Conservation (phyloP, 208 protist species). For the Crithidia thermophila region DNA sequence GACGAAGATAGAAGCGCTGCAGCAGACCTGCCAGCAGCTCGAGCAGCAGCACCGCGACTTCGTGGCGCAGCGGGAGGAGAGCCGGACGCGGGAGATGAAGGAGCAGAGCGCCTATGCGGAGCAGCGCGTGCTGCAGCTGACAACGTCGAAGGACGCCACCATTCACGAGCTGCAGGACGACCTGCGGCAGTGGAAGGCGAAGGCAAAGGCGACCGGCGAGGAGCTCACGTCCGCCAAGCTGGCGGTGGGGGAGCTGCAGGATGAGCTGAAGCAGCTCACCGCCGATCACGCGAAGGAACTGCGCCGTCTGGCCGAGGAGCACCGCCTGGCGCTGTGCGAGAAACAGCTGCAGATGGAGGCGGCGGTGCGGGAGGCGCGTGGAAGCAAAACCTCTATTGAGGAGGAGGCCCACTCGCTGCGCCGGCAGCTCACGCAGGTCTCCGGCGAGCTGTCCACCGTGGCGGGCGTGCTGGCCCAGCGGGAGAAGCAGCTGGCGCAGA, state of each 20-base stretch:
- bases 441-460: conserved; percentile 71
- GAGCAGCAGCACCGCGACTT: conserved; percentile 60
- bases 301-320: conserved; percentile 65
- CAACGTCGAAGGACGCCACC: conserved; percentile 45
- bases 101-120: conserved; percentile 50
- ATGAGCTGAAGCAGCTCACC: conserved; percentile 52
- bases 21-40: conserved; percentile 34
- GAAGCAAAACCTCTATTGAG: conserved; percentile 56
- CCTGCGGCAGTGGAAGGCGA: conserved; percentile 46
- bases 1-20: conserved; percentile 10
- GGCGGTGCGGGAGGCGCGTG: conserved; percentile 68
- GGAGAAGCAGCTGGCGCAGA: conserved; percentile 51
- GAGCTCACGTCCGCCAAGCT: conserved; percentile 62
- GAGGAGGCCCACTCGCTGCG: conserved; percentile 78
- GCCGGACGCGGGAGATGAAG: conserved; percentile 34
- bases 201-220: conserved; percentile 41
- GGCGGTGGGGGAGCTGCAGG: conserved; percentile 37
- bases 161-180: conserved; percentile 69
- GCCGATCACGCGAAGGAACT: conserved; percentile 62
- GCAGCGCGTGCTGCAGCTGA: conserved; percentile 57
- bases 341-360: conserved; percentile 69
- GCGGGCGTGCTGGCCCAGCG: conserved; percentile 68
- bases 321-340: conserved; percentile 72
- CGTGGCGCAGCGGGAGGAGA: conserved; percentile 43
- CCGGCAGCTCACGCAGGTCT: conserved; percentile 64